Evolutionary conservation across 257 asterid species (phyloP).

Genomic region (Striga asiatica): DNA sequence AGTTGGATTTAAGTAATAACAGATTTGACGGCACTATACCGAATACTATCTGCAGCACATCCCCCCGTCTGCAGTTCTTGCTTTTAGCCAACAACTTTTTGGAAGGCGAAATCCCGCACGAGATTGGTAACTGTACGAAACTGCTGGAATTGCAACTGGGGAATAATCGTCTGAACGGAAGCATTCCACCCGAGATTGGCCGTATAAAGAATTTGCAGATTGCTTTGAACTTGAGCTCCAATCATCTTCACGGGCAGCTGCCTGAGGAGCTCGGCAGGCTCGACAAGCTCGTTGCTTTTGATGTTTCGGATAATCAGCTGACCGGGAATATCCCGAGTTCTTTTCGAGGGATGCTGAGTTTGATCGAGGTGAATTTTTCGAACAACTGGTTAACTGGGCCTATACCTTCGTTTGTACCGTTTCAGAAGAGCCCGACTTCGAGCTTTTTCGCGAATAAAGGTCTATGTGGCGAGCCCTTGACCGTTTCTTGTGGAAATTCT

Average conservation of each 20-base stretch:
- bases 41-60: slow-evolving; percentile 50
- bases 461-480: slow-evolving; percentile 86
- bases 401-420: slow-evolving; percentile 67
- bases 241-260: slow-evolving; percentile 61
- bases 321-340: slow-evolving; percentile 62
- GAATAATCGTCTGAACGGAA: slow-evolving; percentile 59
- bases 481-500: slow-evolving; percentile 42
- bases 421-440: slow-evolving; percentile 75
- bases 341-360: slow-evolving; percentile 77
- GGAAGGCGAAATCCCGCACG: slow-evolving; percentile 64
- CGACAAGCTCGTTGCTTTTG: slow-evolving; percentile 86
- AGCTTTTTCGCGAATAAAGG: slow-evolving; percentile 76
- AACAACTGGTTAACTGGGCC: slow-evolving; percentile 69
- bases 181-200: slow-evolving; percentile 77
- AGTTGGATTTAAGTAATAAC: slow-evolving; percentile 74
- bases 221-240: slow-evolving; percentile 67
- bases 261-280: slow-evolving; percentile 82
- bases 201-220: slow-evolving; percentile 84
- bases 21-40: slow-evolving; percentile 69
- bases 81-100: slow-evolving; percentile 53
- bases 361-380: slow-evolving; percentile 87
- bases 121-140: slow-evolving; percentile 77
- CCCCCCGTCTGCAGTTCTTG: slow-evolving; percentile 74
- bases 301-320: slow-evolving; percentile 78
- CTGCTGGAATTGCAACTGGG: slow-evolving; percentile 77